Evolutionary conservation across 768 basidiomycete species (phyloP), one percentile per base, ranked within the genome.

Genomic region (Roridomyces roridus): DNA sequence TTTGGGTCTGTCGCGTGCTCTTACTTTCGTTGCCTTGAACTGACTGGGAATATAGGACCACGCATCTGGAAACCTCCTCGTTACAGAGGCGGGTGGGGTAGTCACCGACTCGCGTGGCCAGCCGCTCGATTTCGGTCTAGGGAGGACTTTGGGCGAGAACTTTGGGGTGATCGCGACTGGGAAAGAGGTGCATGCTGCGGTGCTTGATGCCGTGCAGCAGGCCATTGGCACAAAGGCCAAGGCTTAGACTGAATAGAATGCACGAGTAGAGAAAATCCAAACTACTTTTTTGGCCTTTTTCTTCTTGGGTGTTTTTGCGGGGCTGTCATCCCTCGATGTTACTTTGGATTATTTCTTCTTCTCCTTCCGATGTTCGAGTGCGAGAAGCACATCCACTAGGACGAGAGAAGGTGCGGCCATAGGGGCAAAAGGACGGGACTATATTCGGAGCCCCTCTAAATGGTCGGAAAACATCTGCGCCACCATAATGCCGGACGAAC

Each of bases 21-120:
- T 23, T 47, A 42, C 40, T 44, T 35, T 18, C 36, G 10, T 39
- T 7, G 34, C n/a, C 23, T 25, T 54, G 20, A 49, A 48, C 10
- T 12, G 24, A 21, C 51, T 23, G n/a, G n/a, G n/a, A n/a, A n/a
- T 20, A 14, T 51, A 94, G 91, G 96, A 98, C 66, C 97, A 98
- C 68, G 94, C 96, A 0, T 85, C 92, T 0, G 96, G 97, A 0
- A 78, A 84, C 1, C 68, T 98, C 14, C 81, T 99, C 6, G 85
- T 98, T 14, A 82, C 86, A 60, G 96, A 98, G 71, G 91, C 94
- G 0, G 96, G 95, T 0, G 96, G 96, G 0, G 61, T 89, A n/a
- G 85, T 98, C 31, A 89, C 88, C 0, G 91, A 98, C 70, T 91
- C 91, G 45, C 80, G 87, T 39, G 96, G 95, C 3, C 60, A 82